phyloP scores from a whole-genome alignment of 768 basidiomycete species.

The Leccinum subgranulosum region DNA sequence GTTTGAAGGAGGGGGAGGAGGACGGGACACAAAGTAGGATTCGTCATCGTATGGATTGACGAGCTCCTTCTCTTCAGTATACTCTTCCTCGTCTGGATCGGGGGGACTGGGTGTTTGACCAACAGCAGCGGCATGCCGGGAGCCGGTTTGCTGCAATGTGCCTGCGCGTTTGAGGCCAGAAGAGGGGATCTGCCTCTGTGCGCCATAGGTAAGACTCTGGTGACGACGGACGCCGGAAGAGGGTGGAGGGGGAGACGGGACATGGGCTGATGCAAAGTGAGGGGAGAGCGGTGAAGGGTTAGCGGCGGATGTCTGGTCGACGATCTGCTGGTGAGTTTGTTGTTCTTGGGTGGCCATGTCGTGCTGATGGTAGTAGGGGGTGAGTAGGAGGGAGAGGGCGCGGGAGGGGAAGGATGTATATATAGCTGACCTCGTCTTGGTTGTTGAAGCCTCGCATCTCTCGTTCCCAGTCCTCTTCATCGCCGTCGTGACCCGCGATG shows the following conservation, averaged over 20 bases:
- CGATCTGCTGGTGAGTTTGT: conserved; percentile 43
- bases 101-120: conserved; percentile 44
- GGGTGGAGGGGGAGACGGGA: conserved; percentile 71
- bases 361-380: conserved; percentile 19
- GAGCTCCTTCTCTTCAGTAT: conserved; percentile 42
- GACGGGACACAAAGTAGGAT: conserved; percentile 47
- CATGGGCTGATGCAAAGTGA: conserved; percentile 49
- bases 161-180: conserved; percentile 71
- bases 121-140: conserved; percentile 29
- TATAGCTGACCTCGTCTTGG: conserved; percentile 60
- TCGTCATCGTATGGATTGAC: conserved; percentile 51
- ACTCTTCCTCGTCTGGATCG: conserved; percentile 54
- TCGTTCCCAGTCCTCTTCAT: conserved; percentile 85
- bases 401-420: conserved; percentile 3
- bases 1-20: conserved; percentile 32
- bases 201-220: conserved; percentile 73
- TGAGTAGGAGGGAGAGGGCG: conserved; percentile 10
- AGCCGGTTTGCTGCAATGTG: conserved; percentile 53
- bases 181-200: conserved; percentile 48
- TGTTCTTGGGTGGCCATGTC: conserved; percentile 20
- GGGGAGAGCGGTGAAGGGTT: conserved; percentile 60
- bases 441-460: conserved; percentile 55
- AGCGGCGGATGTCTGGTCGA: conserved; percentile 42
- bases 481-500: conserved; percentile 83
- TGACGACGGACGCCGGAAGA: conserved; percentile 73